phyloP scores from a whole-genome alignment of 371 early-diverging fungal genomes.

The Apophysomyces sp. region DNA sequence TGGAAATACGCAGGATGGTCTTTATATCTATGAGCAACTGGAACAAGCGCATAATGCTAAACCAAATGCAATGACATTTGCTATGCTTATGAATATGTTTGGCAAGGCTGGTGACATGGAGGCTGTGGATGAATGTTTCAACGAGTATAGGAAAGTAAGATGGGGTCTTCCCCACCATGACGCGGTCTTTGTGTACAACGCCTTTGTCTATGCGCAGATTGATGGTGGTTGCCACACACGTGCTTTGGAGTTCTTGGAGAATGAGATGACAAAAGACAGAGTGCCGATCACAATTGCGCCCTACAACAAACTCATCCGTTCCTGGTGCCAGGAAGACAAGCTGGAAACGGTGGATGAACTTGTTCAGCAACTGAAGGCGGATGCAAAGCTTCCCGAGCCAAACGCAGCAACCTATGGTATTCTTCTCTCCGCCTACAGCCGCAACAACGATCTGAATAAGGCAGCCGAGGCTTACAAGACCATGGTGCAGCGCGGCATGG shows the following conservation, averaged over 20 bases:
- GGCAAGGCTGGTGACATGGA: conserved; percentile 44
- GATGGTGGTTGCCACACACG: conserved; percentile 37
- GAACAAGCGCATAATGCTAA: conserved; percentile 31
- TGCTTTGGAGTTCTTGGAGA: conserved; percentile 43
- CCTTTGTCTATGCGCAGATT: conserved; percentile 44
- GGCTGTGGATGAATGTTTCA: conserved; percentile 47
- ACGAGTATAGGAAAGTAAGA: conserved; percentile 36
- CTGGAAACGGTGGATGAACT: conserved; percentile 25
- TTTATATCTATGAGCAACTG: conserved; percentile 51
- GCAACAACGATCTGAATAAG: conserved; percentile 26
- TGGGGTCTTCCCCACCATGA: conserved; percentile 26
- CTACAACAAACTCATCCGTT: conserved; percentile 41
- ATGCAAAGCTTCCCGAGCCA: conserved; percentile 30
- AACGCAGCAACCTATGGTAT: conserved; percentile 39
- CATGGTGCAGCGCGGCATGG: conserved; percentile 27
- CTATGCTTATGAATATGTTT: conserved; percentile 43
- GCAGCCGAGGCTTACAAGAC: conserved; percentile 29
- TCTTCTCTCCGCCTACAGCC: conserved; percentile 32
- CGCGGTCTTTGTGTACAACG: conserved; percentile 41
- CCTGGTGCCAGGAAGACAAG: conserved; percentile 29
- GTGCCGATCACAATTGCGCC: conserved; percentile 30
- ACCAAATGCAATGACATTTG: conserved; percentile 42
- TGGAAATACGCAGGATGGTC: conserved; percentile 43
- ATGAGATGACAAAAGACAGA: conserved; percentile 31
- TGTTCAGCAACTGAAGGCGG: conserved; percentile 21